phyloP scores from a whole-genome alignment of 129 eudicot species.

The Flaveria brownii region DNA sequence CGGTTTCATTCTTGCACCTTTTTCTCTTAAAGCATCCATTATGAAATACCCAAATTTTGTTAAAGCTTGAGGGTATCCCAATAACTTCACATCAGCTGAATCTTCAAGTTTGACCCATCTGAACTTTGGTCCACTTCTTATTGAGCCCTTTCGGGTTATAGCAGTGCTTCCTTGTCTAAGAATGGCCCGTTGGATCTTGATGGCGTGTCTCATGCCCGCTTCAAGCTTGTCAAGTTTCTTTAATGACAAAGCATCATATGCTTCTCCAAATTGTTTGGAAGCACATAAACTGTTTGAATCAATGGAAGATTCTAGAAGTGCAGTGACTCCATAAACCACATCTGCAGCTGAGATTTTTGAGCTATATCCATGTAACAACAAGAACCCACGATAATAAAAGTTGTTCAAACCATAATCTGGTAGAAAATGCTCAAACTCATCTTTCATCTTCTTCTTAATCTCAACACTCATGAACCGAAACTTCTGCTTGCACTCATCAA shows the following conservation, averaged over 20 bases:
- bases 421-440: constrained; percentile 75
- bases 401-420: constrained; percentile 94
- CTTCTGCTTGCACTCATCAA: constrained; percentile 84
- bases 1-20: constrained; percentile 95
- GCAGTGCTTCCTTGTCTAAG: constrained; percentile 92
- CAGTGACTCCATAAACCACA: constrained; percentile 92
- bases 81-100: constrained; percentile 67
- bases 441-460: constrained; percentile 83
- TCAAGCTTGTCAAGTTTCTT: constrained; percentile 75
- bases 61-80: constrained; percentile 90
- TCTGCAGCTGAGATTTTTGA: constrained; percentile 94
- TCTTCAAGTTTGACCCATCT: constrained; percentile 98
- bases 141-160: constrained; percentile 79
- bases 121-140: constrained; percentile 87
- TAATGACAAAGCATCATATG: constrained; percentile 86
- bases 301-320: constrained; percentile 69
- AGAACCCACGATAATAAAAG: constrained; percentile 88
- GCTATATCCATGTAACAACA: constrained; percentile 77
- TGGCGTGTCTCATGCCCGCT: constrained; percentile 88
- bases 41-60: constrained; percentile 87
- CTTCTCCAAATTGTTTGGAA: constrained; percentile 77
- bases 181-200: constrained; percentile 90
- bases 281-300: constrained; percentile 69
- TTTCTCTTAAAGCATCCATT: constrained; percentile 93
- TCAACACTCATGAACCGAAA: constrained; percentile 83